Evolutionary conservation across 192 early-diverging fungal genomes (phyloP).

Genomic region (Diversispora eburnea): DNA sequence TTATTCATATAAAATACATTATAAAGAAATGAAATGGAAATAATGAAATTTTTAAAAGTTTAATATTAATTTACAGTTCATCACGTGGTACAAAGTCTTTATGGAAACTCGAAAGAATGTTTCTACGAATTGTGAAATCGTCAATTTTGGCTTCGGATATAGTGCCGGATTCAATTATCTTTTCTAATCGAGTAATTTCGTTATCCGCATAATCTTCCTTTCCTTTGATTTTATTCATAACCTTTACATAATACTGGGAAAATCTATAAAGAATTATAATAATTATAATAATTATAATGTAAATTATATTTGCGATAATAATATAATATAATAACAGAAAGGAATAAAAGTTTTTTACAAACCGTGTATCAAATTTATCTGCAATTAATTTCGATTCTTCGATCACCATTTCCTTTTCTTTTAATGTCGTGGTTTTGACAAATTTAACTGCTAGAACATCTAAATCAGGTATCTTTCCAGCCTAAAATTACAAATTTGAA

Average conservation of each 20-base stretch:
- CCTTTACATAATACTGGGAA: constrained; percentile 86
- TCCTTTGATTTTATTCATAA: constrained; percentile 81
- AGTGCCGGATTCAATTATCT: constrained; percentile 68
- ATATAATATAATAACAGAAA: background rate
- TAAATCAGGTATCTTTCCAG: constrained; percentile 59
- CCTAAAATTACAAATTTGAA: constrained; percentile 35
- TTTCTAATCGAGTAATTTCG: constrained; percentile 78
- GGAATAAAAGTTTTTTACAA: constrained; percentile 2
- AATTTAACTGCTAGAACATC: constrained; percentile 62
- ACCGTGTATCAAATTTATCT: constrained; percentile 33
- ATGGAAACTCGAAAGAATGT: constrained; percentile 66
- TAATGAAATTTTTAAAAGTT: background rate
- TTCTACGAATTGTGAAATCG: constrained; percentile 81
- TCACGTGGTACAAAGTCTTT: background rate
- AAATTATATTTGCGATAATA: background rate
- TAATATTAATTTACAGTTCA: constrained; percentile 6
- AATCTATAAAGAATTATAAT: constrained; percentile 25
- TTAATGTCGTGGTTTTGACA: constrained; percentile 45
- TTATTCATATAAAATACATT: no score
- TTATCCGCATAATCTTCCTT: constrained; percentile 69
- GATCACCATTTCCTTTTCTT: constrained; percentile 46
- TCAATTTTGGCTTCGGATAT: constrained; percentile 72
- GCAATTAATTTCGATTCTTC: constrained; percentile 42
- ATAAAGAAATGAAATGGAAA: no score
- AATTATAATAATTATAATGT: background rate